Percentiles rank a stretch among this genome's conserved stretches.
Evolutionary conservation across 2,329 filamentous ascomycete species (phyloP).

Genomic region (Monilinia laxa): DNA sequence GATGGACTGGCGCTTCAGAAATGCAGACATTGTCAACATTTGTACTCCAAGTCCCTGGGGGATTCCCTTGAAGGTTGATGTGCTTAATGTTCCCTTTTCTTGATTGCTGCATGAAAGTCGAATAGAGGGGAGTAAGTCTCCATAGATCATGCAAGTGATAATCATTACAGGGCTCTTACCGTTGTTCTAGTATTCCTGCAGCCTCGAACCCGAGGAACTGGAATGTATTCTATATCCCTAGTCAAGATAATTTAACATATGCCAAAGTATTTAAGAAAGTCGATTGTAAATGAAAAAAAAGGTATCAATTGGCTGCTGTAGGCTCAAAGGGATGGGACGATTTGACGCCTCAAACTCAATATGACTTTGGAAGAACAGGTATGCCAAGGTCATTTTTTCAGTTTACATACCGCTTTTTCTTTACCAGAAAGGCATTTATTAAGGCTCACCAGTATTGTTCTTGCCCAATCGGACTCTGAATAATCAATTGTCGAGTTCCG

Average conservation of each 20-base stretch:
- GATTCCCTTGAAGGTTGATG: background rate
- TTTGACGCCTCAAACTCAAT: background rate
- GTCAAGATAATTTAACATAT: background rate
- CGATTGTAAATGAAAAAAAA: background rate
- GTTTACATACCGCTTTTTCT: background rate
- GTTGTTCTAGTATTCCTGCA: background rate
- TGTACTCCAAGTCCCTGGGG: background rate
- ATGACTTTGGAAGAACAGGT: background rate
- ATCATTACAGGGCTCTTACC: too few relatives aligned
- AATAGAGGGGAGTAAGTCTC: too few relatives aligned
- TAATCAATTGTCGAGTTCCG: background rate
- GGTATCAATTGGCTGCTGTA: background rate
- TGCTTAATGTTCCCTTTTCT: background rate
- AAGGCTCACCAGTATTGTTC: background rate
- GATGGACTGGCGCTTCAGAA: background rate
- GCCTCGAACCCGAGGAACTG: background rate
- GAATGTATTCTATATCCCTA: background rate
- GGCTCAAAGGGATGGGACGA: background rate
- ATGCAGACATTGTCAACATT: background rate
- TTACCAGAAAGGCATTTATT: background rate
- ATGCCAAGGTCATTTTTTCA: background rate
- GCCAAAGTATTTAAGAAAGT: background rate
- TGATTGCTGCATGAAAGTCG: too few relatives aligned
- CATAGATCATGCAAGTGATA: too few relatives aligned
- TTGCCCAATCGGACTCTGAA: background rate